These are phyloP conservation scores for Trichoderma breve DNA, from an alignment of 2,329 filamentous ascomycete species.

Conservation along the genomic window DNA sequence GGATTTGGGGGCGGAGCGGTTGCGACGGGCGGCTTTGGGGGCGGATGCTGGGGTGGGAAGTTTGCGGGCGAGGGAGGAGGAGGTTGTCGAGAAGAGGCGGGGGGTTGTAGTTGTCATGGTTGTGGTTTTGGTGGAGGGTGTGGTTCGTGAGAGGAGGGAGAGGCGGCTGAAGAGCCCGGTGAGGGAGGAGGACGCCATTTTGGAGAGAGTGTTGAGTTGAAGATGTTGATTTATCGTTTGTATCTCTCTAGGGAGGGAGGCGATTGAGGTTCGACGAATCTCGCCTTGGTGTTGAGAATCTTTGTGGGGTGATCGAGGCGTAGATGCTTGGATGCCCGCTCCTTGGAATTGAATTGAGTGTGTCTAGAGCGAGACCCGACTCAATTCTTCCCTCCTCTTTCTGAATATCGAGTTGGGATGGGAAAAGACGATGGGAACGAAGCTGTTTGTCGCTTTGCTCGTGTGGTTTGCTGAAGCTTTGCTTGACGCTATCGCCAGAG, in stretches of 20 bases:
- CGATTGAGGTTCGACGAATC: not conserved
- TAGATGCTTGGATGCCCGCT: not conserved
- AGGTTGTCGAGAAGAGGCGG: slow-evolving; percentile 35
- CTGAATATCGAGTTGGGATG: not conserved
- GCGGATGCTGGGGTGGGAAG: slow-evolving; percentile 28
- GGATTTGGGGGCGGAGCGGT: slow-evolving; percentile 33
- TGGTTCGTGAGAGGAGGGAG: slow-evolving; percentile 16
- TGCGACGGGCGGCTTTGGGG: slow-evolving; percentile 28
- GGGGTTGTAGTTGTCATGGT: slow-evolving; percentile 17
- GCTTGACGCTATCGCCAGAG: not conserved
- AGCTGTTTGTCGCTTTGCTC: not conserved
- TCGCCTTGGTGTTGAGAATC: not conserved
- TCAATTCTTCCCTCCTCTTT: not conserved
- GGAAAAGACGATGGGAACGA: not conserved
- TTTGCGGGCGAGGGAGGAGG: slow-evolving; percentile 32
- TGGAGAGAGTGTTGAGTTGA: not conserved
- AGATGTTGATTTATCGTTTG: not conserved
- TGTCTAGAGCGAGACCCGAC: too few relatives aligned
- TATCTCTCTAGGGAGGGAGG: not conserved
- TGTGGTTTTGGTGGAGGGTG: slow-evolving; percentile 12
- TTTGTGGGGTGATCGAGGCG: not conserved
- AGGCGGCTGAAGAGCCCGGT: slow-evolving; percentile 33
- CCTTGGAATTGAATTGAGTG: not conserved
- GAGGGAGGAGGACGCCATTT: slow-evolving; percentile 33
- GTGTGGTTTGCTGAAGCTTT: not conserved